These are phyloP conservation scores for Termitomyces sp. DNA, from an alignment of 768 basidiomycete species.

Conservation along the genomic window DNA sequence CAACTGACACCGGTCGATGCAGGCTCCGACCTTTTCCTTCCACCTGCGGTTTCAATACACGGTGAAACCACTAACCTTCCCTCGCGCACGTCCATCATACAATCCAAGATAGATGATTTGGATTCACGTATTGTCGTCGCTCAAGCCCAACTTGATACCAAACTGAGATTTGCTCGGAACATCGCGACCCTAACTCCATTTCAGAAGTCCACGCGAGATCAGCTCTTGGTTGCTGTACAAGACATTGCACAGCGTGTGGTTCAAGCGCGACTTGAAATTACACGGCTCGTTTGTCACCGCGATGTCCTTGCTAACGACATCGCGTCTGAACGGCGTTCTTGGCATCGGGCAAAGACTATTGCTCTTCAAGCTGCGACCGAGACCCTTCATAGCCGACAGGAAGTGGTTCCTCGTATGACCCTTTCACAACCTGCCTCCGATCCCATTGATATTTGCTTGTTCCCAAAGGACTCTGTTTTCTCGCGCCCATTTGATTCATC, in stretches of 20 bases:
- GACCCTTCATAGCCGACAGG: constrained; percentile 47
- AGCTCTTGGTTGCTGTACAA: constrained; percentile 60
- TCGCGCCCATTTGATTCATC: constrained; percentile 18
- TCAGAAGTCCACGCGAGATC: constrained; percentile 77
- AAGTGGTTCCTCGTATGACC: constrained; percentile 34
- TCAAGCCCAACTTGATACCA: constrained; percentile 59
- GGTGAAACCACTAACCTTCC: constrained; percentile 31
- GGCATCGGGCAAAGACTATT: constrained; percentile 62
- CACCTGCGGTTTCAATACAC: constrained; percentile 5
- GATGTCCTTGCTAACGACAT: constrained; percentile 74
- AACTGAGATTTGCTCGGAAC: constrained; percentile 75
- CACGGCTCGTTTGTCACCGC: constrained; percentile 71
- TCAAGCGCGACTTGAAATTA: constrained; percentile 66
- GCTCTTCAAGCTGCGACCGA: constrained; percentile 73
- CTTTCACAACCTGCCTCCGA: constrained; percentile 28
- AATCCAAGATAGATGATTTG: constrained; percentile 61
- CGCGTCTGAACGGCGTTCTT: constrained; percentile 62
- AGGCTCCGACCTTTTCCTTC: constrained; percentile 5
- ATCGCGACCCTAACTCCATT: constrained; percentile 86
- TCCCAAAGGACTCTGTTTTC: not conserved
- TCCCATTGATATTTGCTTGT: not conserved
- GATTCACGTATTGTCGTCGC: constrained; percentile 52
- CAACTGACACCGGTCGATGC: constrained; percentile 6
- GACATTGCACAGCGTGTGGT: constrained; percentile 62
- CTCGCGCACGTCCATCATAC: constrained; percentile 56